Percentiles rank a stretch among this genome's conserved stretches.
phyloP scores from a whole-genome alignment of 352 stramenopile genomes.

The Pelagophyceae sp. region DNA sequence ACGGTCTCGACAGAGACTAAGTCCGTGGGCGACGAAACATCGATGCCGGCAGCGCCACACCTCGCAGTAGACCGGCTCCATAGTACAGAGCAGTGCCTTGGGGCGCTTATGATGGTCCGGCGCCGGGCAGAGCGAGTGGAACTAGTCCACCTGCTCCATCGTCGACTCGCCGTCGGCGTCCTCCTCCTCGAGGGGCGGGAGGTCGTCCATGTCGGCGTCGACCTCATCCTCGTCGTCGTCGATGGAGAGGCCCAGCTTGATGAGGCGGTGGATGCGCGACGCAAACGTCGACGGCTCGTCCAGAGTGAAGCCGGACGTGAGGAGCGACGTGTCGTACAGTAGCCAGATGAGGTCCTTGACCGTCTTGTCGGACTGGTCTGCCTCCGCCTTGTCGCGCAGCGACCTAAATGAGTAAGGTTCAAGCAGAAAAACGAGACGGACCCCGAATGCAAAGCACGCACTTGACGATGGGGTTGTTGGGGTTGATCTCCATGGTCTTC shows the following conservation, averaged over 20 bases:
- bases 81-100: too few species aligned
- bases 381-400: constrained; percentile 94
- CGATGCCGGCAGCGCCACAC: too few species aligned
- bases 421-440: too few species aligned
- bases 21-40: too few species aligned
- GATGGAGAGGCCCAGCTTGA: constrained; percentile 96
- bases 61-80: too few species aligned
- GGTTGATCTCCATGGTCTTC: constrained; percentile 99
- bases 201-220: constrained; percentile 87
- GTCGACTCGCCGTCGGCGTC: constrained; percentile 89
- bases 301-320: constrained; percentile 97
- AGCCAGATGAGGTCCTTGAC: constrained; percentile 99
- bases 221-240: constrained; percentile 84
- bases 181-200: constrained; percentile 86
- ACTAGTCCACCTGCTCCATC: constrained; percentile 99
- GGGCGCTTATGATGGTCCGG: too few species aligned
- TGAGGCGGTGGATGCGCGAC: constrained; percentile 96
- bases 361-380: constrained; percentile 97
- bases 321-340: constrained; percentile 96
- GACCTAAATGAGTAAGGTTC: too few species aligned
- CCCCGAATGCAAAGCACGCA: too few species aligned
- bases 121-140: too few species aligned
- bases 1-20: too few species aligned
- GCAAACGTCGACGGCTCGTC: constrained; percentile 98
- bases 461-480: constrained; percentile 94